Conservation (phyloP, 192 early-diverging fungal species). For the Paraglomus occultum region DNA sequence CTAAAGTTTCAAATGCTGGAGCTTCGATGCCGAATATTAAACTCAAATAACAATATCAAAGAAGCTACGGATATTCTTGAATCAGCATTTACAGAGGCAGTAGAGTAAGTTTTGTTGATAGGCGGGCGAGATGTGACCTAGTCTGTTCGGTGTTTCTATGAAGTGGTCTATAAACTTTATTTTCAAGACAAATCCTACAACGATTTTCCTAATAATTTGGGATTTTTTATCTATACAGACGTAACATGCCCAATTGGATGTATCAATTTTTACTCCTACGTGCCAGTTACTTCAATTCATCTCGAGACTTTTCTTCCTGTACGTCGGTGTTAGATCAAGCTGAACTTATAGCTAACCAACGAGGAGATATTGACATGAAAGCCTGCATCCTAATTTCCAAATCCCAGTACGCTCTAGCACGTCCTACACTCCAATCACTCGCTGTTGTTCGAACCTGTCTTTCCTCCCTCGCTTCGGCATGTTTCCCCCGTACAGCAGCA, state of each 20-base stretch:
- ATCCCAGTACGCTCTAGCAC: constrained; percentile 29
- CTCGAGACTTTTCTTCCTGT: constrained; percentile 27
- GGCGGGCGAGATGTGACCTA: background rate
- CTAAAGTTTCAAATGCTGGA: constrained; percentile 29
- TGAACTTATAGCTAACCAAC: constrained; percentile 25
- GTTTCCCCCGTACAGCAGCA: constrained; percentile 26
- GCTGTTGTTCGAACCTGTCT: constrained; percentile 1
- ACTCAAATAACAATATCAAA: constrained; percentile 19
- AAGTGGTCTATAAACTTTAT: too few species aligned
- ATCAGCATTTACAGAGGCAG: constrained; percentile 14
- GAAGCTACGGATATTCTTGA: constrained; percentile 26
- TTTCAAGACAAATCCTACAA: background rate
- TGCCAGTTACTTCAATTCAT: constrained; percentile 4
- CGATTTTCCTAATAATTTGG: background rate
- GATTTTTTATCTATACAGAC: background rate
- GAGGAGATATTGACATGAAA: constrained; percentile 33
- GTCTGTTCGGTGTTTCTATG: background rate
- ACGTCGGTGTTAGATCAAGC: constrained; percentile 25
- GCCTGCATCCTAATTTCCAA: constrained; percentile 29
- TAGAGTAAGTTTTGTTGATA: constrained; percentile 29
- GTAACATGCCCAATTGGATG: constrained; percentile 25
- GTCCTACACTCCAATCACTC: constrained; percentile 18
- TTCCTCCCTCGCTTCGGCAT: constrained; percentile 23
- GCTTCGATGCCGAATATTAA: constrained; percentile 26
- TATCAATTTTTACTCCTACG: constrained; percentile 28